These are phyloP conservation scores for Boletus sp. DNA, from an alignment of 768 basidiomycete species.

Conservation along the genomic window DNA sequence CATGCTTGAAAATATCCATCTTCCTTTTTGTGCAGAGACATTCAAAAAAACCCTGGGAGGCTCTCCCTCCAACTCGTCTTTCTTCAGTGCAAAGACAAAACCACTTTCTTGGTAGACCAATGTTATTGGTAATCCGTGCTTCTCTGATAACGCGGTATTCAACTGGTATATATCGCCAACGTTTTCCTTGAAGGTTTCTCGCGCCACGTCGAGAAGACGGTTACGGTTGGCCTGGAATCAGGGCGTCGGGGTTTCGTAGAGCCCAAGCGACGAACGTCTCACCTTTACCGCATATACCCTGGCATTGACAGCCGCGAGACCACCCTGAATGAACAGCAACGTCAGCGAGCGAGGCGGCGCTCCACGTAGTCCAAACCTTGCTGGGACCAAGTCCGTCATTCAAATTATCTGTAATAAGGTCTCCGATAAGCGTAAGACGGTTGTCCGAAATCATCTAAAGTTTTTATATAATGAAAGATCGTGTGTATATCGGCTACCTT, in stretches of 20 bases:
- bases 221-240: conserved; percentile 65
- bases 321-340: conserved; percentile 44
- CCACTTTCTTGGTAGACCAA: conserved; percentile 71
- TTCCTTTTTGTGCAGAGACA: conserved; percentile 60
- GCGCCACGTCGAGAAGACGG: conserved; percentile 86
- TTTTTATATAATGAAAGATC: neutral
- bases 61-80: conserved; percentile 46
- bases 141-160: conserved; percentile 54
- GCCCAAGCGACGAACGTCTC: neutral
- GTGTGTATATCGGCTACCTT: neutral
- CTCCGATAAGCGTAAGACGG: conserved; percentile 61
- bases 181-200: conserved; percentile 94
- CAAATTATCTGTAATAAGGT: conserved; percentile 56
- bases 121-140: conserved; percentile 62
- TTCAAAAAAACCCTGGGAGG: conserved; percentile 75
- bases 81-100: conserved; percentile 72
- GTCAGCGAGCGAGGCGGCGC: neutral
- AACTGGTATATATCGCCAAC: conserved; percentile 82
- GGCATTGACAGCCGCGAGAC: conserved; percentile 71
- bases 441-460: conserved; percentile 73
- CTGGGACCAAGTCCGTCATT: conserved; percentile 67
- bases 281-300: conserved; percentile 89
- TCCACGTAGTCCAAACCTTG: conserved; percentile 46
- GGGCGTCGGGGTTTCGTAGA: neutral
- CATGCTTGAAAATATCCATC: conserved; percentile 75